These are phyloP conservation scores for Pisolithus tinctorius DNA, from an alignment of 768 basidiomycete species.

Conservation along the genomic window DNA sequence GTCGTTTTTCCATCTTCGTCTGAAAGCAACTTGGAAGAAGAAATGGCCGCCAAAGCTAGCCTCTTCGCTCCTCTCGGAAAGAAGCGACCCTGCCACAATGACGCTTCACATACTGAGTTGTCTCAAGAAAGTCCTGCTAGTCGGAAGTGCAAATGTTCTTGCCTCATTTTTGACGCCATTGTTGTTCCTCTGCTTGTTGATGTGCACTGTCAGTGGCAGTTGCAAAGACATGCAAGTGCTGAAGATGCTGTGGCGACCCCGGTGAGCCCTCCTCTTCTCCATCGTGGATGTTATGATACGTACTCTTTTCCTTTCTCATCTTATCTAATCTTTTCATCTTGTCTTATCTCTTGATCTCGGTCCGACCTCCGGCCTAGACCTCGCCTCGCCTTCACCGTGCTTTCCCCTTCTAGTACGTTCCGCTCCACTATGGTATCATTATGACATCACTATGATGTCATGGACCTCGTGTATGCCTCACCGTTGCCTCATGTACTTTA, in stretches of 20 bases:
- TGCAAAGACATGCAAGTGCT: conserved; percentile 16
- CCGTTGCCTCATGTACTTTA: too few relatives aligned
- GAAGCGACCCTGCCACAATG: background rate
- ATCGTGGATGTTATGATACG: too few relatives aligned
- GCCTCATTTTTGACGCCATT: conserved; percentile 46
- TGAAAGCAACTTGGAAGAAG: conserved; percentile 26
- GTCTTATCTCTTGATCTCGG: too few relatives aligned
- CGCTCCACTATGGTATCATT: too few relatives aligned
- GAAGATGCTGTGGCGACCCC: conserved; percentile 1
- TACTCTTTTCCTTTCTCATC: too few relatives aligned
- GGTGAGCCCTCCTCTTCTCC: conserved; percentile 13
- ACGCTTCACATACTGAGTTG: background rate
- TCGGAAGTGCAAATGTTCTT: conserved; percentile 39
- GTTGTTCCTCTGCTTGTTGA: conserved; percentile 36
- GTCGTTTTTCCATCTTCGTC: conserved; percentile 19
- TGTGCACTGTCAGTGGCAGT: conserved; percentile 14
- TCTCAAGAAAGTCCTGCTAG: conserved; percentile 3
- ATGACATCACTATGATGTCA: too few relatives aligned
- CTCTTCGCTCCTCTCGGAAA: conserved; percentile 18
- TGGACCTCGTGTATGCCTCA: too few relatives aligned
- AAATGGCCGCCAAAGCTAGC: conserved; percentile 17
- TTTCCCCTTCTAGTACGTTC: too few relatives aligned
- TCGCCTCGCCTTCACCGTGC: too few relatives aligned
- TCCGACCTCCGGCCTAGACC: too few relatives aligned
- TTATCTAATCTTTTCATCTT: too few relatives aligned